phyloP scores from a whole-genome alignment of 345 rosid genomes.

The Linum trigynum region DNA sequence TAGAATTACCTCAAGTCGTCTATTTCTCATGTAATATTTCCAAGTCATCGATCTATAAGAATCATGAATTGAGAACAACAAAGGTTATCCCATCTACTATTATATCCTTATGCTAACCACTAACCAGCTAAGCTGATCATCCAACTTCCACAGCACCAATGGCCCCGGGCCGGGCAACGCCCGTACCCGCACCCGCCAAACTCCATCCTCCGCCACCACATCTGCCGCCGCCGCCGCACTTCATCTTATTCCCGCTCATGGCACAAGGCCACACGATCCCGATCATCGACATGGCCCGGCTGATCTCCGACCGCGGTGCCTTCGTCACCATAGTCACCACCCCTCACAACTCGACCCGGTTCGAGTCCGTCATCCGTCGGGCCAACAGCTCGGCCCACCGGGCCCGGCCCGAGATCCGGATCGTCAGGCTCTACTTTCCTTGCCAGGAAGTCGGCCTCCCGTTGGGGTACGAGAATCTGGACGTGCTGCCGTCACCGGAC shows the following conservation, averaged over 20 bases:
- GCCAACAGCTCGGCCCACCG: conserved; percentile 25
- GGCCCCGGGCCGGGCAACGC: not conserved
- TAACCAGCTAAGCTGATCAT: too few species aligned
- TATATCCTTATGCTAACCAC: too few species aligned
- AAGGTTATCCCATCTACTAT: too few species aligned
- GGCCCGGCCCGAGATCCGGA: conserved; percentile 26
- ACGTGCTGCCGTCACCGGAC: conserved; percentile 46
- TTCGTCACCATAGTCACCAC: conserved; percentile 58
- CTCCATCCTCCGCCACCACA: conserved; percentile 22
- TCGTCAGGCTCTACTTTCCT: conserved; percentile 42
- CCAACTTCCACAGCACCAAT: not conserved
- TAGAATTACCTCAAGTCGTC: too few species aligned
- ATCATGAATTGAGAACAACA: too few species aligned
- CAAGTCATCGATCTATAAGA: too few species aligned
- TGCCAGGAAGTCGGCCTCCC: conserved; percentile 63
- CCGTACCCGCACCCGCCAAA: conserved; percentile 22
- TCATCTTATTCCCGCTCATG: conserved; percentile 62
- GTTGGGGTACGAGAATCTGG: conserved; percentile 61
- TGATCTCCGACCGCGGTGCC: conserved; percentile 45
- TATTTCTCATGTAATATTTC: too few species aligned
- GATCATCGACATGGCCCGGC: conserved; percentile 55
- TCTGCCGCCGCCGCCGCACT: conserved; percentile 8
- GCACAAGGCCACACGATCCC: conserved; percentile 85
- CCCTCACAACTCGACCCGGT: conserved; percentile 55
- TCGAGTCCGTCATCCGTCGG: conserved; percentile 27